phyloP scores from a whole-genome alignment of 2,329 filamentous ascomycete species.

The Capronia americana region DNA sequence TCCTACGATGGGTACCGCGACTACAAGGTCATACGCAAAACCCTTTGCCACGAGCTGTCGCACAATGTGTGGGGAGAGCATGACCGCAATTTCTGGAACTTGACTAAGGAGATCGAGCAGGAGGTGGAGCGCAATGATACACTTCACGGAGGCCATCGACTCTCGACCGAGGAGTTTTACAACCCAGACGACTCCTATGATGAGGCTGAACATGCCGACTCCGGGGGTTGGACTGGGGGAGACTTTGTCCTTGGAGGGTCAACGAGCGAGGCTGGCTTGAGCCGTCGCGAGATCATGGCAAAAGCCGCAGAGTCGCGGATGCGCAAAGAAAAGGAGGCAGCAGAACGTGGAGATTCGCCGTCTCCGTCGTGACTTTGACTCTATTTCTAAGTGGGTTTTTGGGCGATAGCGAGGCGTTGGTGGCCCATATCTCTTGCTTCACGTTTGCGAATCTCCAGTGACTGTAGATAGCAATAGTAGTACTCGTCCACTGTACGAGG shows the following conservation, averaged over 20 bases:
- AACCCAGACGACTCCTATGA: slow-evolving; percentile 58
- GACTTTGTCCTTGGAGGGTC: slow-evolving; percentile 73
- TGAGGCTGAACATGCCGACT: slow-evolving; percentile 66
- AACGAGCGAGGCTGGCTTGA: slow-evolving; percentile 58
- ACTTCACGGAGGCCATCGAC: slow-evolving; percentile 69
- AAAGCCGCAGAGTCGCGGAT: slow-evolving; percentile 58
- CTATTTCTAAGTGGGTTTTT: not conserved
- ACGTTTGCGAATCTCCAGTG: not conserved
- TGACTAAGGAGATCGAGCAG: slow-evolving; percentile 81
- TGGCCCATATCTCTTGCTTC: not conserved
- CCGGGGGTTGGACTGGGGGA: slow-evolving; percentile 79
- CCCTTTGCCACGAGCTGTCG: slow-evolving; percentile 91
- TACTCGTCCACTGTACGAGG: not conserved
- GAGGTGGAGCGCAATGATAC: slow-evolving; percentile 85
- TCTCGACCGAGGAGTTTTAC: slow-evolving; percentile 66
- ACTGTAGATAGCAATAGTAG: not conserved
- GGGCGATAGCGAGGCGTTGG: slow-evolving; percentile 18
- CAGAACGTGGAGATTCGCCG: slow-evolving; percentile 20
- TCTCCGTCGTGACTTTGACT: slow-evolving; percentile 14
- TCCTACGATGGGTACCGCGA: slow-evolving; percentile 92
- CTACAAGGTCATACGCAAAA: slow-evolving; percentile 88
- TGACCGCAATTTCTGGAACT: slow-evolving; percentile 85
- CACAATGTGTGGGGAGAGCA: slow-evolving; percentile 89
- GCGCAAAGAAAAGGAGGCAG: slow-evolving; percentile 22
- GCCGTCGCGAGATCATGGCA: slow-evolving; percentile 72